These are phyloP conservation scores for Lichtheimia hyalospora DNA, from an alignment of 371 early-diverging fungal species.

Conservation along the genomic window DNA sequence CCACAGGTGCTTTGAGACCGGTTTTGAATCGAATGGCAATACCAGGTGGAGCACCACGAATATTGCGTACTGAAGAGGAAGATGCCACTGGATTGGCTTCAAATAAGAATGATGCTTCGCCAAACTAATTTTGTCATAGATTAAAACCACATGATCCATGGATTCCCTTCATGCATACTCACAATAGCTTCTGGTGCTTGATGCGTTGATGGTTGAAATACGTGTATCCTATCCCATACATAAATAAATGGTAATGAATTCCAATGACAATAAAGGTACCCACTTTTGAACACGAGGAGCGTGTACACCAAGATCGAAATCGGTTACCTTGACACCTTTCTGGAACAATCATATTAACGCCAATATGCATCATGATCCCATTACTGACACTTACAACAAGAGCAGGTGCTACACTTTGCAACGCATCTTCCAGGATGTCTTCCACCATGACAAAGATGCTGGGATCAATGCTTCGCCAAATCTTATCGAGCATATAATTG, in stretches of 20 bases:
- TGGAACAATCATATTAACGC: neutral
- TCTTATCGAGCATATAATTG: constrained; percentile 23
- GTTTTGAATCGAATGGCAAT: constrained; percentile 36
- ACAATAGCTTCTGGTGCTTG: constrained; percentile 28
- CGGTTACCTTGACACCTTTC: constrained; percentile 30
- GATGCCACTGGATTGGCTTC: constrained; percentile 21
- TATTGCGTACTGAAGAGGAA: neutral
- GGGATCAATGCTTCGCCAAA: constrained; percentile 35
- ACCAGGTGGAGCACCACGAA: constrained; percentile 25
- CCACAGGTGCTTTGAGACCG: constrained; percentile 27
- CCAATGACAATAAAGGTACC: neutral
- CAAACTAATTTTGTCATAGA: constrained; percentile 17
- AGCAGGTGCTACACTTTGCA: constrained; percentile 18
- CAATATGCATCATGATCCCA: neutral
- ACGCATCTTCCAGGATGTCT: constrained; percentile 27
- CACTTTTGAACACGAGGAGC: constrained; percentile 24
- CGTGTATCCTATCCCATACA: constrained; percentile 14
- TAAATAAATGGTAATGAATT: neutral
- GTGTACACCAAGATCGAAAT: constrained; percentile 32
- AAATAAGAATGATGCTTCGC: constrained; percentile 28
- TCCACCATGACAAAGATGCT: constrained; percentile 24
- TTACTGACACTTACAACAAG: constrained; percentile 17
- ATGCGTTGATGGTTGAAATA: constrained; percentile 19
- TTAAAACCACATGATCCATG: neutral
- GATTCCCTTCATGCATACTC: neutral